phyloP scores from a whole-genome alignment of 2,329 filamentous ascomycete genomes.

The Fusarium nanum region DNA sequence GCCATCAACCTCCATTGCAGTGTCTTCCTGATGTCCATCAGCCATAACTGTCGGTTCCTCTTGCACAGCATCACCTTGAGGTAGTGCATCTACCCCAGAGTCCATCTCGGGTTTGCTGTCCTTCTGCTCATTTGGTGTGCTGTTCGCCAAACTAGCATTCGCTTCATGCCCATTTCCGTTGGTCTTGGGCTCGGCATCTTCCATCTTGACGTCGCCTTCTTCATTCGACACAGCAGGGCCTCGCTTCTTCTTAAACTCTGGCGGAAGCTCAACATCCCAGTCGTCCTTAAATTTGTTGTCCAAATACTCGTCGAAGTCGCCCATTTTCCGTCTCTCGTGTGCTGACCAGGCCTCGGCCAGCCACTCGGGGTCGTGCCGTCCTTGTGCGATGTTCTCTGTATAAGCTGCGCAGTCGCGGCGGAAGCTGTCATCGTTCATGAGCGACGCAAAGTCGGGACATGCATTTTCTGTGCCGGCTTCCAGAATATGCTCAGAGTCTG shows the following conservation, averaged over 20 bases:
- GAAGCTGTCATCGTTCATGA: conserved; percentile 61
- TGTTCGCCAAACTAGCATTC: conserved; percentile 10
- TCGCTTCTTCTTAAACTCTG: conserved; percentile 44
- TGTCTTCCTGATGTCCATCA: conserved; percentile 2
- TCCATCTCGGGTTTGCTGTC: neutral
- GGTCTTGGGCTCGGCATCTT: conserved; percentile 4
- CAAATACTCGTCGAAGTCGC: conserved; percentile 63
- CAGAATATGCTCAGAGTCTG: conserved; percentile 53
- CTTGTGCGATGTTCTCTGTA: conserved; percentile 58
- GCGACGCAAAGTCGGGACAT: conserved; percentile 56
- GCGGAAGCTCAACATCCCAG: conserved; percentile 60
- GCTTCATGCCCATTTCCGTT: neutral
- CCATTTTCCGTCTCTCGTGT: conserved; percentile 60
- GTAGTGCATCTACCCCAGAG: conserved; percentile 3
- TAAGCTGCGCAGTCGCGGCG: conserved; percentile 60
- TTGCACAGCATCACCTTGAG: neutral
- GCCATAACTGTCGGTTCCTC: neutral
- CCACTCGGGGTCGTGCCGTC: conserved; percentile 65
- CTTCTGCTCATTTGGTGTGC: neutral
- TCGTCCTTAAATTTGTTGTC: conserved; percentile 58
- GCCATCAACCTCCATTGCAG: conserved; percentile 29
- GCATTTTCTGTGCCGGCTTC: conserved; percentile 51
- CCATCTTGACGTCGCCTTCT: conserved; percentile 30
- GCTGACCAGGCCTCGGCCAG: conserved; percentile 64
- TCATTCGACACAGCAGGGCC: neutral